These are phyloP conservation scores for Claviceps quebecensis DNA, from an alignment of 2,329 filamentous ascomycete species.

Conservation along the genomic window DNA sequence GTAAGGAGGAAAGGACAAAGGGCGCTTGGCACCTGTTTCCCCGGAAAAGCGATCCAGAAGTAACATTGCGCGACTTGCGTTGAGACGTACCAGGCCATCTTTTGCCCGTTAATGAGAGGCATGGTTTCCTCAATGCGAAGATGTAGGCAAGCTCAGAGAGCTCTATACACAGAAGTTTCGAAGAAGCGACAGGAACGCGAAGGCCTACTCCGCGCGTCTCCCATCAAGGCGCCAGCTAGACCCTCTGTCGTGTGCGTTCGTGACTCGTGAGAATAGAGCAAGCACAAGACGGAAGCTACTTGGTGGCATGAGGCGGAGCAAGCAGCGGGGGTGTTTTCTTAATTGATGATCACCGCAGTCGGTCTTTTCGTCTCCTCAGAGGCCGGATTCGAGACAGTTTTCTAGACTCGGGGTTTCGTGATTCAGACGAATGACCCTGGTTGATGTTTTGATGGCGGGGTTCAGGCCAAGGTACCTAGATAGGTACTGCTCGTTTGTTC, in stretches of 20 bases:
- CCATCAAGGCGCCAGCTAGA: neutral
- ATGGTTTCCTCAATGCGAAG: slow-evolving; percentile 26
- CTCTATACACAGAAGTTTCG: neutral
- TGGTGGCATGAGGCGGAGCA: neutral
- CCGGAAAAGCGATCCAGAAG: too few relatives aligned
- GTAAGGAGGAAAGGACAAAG: neutral
- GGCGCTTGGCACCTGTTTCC: neutral
- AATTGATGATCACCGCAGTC: neutral
- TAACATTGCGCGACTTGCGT: neutral
- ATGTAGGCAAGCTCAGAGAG: neutral
- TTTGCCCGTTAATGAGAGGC: slow-evolving; percentile 56
- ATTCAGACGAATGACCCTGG: neutral
- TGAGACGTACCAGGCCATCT: slow-evolving; percentile 56
- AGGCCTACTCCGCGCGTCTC: neutral
- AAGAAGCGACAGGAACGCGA: neutral
- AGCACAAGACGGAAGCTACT: neutral
- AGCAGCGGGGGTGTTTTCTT: neutral
- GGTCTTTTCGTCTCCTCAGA: neutral
- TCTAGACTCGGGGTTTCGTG: neutral
- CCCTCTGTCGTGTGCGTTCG: neutral
- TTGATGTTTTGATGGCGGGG: neutral
- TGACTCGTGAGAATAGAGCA: neutral
- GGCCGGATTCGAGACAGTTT: neutral
- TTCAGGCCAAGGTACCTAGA: neutral
- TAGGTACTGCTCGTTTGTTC: too few relatives aligned